phyloP scores from a whole-genome alignment of 169 alveolate genomes.

The Plasmodium vivax region DNA sequence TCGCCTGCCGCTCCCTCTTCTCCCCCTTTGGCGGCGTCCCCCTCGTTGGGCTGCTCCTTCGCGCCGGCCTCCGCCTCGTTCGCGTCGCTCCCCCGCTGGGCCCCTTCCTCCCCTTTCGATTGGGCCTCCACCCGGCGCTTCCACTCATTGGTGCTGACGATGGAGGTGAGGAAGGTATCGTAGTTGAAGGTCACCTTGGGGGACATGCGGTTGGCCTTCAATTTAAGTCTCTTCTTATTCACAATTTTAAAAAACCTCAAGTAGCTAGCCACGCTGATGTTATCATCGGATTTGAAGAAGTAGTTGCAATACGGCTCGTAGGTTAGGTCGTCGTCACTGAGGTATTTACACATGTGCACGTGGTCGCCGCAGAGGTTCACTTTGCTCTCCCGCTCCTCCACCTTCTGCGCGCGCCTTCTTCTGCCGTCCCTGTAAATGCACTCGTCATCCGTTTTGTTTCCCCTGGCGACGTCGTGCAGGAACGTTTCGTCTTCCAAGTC shows the following conservation, averaged over 20 bases:
- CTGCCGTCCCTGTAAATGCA: conserved; percentile 10
- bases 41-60: too few species aligned
- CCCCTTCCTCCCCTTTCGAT: background rate
- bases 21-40: too few species aligned
- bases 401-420: background rate
- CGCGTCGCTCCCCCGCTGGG: background rate
- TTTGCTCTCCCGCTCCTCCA: background rate
- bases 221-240: conserved; percentile 20
- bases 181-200: conserved; percentile 20
- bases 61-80: too few species aligned
- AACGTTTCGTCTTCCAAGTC: background rate
- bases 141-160: background rate
- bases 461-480: background rate
- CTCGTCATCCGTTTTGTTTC: conserved; percentile 19
- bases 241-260: conserved; percentile 20
- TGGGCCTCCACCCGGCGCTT: background rate
- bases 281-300: background rate
- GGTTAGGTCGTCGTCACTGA: conserved; percentile 64
- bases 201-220: background rate
- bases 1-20: too few species aligned
- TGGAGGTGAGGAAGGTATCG: conserved; percentile 20
- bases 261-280: conserved; percentile 7
- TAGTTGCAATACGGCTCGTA: conserved; percentile 42
- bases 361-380: background rate
- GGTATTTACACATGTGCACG: conserved; percentile 27